Evolutionary conservation across 805 yeast genomes (phyloP), one percentile per base, ranked within the genome.

Genomic region (Ogataea neopini): DNA sequence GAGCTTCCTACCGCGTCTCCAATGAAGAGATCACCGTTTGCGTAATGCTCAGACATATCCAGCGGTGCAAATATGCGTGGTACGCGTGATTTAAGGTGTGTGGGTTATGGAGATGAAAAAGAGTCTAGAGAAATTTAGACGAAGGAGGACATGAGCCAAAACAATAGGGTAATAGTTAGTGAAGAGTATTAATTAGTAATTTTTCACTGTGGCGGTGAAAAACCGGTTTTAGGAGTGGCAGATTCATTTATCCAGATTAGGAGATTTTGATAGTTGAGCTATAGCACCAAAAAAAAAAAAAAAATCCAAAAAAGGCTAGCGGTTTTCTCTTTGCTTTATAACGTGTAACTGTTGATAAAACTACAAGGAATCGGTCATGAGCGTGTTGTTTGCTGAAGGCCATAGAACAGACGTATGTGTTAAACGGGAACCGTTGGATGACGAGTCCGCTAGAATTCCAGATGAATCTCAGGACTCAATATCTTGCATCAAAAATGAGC

Each of bases 241-340:
- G 44, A 37, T 19, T 22, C 44, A 43, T 49, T 45, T 10, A 28
- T 22, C 35, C 50, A 4, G 37, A 47, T 47, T 37, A 15, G 50
- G 53, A 30, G 47, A 50, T 36, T 25, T 33, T 43, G 46, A 50
- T 40, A 43, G 19, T 26, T 36, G 23, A 30, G 34, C 32, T 29
- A 6, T 7, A 10, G 36, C 6, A 6, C 17, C 4, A 32, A 32
- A 32, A 32, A 32, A 34, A 34, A 17, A 17, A 17, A 34, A 11
- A 18, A 34, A 17, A 17, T 13, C 15, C 11, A 17, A 17, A 19
- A 13, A 11, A 10, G 19, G 23, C 15, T 34, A 10, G 19, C n/a
- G 9, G 34, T 30, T 30, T 30, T 30, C 8, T 30, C 15, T 30
- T 30, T 30, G 18, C 34, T 30, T 30, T 3, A 3, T 7, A n/a